phyloP scores from a whole-genome alignment of 2,329 filamentous ascomycete genomes.

The Helicocarpus griseus region DNA sequence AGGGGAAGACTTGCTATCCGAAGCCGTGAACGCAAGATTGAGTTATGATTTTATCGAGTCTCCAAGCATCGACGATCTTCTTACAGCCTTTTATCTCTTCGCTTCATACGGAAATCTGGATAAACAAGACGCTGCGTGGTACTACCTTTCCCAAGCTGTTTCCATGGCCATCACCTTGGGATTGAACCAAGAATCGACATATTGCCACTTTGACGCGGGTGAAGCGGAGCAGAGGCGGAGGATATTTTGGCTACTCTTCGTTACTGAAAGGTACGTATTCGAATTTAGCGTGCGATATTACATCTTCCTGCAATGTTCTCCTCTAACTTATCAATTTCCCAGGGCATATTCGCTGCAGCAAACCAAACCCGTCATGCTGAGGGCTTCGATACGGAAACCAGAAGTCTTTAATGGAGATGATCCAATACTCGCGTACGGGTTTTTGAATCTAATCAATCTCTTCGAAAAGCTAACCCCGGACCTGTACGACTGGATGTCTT shows the following conservation, averaged over 20 bases:
- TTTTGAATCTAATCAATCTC: slow-evolving; percentile 30
- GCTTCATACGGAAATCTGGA: slow-evolving; percentile 62
- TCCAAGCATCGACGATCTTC: slow-evolving; percentile 33
- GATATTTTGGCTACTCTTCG: slow-evolving; percentile 64
- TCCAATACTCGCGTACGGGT: slow-evolving; percentile 31
- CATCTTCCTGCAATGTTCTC: background rate
- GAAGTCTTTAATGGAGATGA: slow-evolving; percentile 53
- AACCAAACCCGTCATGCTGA: slow-evolving; percentile 59
- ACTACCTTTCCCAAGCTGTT: slow-evolving; percentile 64
- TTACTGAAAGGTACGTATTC: slow-evolving; percentile 54
- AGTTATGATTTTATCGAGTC: slow-evolving; percentile 32
- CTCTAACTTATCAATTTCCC: slow-evolving; percentile 2
- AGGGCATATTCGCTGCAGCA: slow-evolving; percentile 64
- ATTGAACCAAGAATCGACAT: slow-evolving; percentile 39
- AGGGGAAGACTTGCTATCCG: slow-evolving; percentile 57
- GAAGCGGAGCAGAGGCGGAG: slow-evolving; percentile 56
- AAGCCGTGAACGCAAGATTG: slow-evolving; percentile 41
- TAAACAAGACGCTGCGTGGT: slow-evolving; percentile 69
- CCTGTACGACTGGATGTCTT: slow-evolving; percentile 31
- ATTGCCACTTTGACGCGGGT: slow-evolving; percentile 36
- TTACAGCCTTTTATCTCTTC: slow-evolving; percentile 73
- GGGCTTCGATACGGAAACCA: slow-evolving; percentile 54
- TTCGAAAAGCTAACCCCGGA: slow-evolving; percentile 30
- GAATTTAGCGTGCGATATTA: background rate
- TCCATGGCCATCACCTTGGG: slow-evolving; percentile 47